Percentiles rank a stretch among this genome's conserved stretches.
Conservation (phyloP, 306 rosid genomes). For the Prosopis cineraria region DNA sequence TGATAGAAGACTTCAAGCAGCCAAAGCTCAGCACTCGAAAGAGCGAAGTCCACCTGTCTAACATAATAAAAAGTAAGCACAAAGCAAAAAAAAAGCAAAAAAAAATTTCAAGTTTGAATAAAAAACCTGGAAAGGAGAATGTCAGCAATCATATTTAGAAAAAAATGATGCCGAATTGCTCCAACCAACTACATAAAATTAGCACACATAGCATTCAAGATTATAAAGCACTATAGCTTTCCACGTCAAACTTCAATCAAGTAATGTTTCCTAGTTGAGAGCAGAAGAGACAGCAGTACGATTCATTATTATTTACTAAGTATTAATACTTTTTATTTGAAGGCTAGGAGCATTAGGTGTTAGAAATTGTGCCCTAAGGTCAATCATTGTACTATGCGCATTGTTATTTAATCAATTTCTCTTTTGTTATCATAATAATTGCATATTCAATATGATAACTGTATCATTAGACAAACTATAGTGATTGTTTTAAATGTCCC, state of each 20-base stretch:
- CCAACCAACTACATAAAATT: constrained; percentile 14
- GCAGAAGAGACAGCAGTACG: background rate
- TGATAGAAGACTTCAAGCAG: constrained; percentile 93
- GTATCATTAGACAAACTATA: too few relatives aligned
- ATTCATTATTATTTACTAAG: background rate
- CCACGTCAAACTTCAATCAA: background rate
- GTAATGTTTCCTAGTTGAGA: background rate
- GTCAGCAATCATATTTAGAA: background rate
- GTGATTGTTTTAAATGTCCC: too few relatives aligned
- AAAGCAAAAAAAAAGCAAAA: too few relatives aligned
- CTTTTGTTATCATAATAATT: too few relatives aligned
- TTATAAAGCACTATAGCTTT: background rate
- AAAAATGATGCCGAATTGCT: constrained; percentile 3
- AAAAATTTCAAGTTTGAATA: background rate
- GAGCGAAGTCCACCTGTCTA: constrained; percentile 77
- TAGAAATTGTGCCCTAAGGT: too few relatives aligned
- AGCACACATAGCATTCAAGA: background rate
- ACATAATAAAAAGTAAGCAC: constrained; percentile 24
- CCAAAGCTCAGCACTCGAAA: constrained; percentile 80
- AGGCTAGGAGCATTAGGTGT: too few relatives aligned
- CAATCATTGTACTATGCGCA: too few relatives aligned
- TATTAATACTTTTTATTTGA: background rate
- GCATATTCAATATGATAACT: too few relatives aligned
- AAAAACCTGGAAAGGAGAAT: constrained; percentile 20
- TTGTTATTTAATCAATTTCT: too few relatives aligned